A percentile compares a stretch with the other conserved stretches of the same genome.
These are phyloP conservation scores for Dionaea muscipula DNA, from an alignment of 179 eudicot species.

Conservation along the genomic window DNA sequence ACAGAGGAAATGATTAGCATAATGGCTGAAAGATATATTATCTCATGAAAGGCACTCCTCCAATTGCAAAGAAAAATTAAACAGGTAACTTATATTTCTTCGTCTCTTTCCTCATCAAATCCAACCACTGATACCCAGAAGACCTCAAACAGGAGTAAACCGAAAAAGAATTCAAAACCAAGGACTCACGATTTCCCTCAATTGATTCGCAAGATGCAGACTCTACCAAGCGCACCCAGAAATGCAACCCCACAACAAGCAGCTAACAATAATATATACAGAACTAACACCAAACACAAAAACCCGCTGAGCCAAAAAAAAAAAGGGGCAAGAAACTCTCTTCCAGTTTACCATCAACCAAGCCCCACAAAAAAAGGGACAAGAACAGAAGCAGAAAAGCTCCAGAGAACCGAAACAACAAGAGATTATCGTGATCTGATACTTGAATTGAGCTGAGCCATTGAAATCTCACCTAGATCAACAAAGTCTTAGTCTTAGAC, in stretches of 20 bases:
- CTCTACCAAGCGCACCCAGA: too few relatives aligned
- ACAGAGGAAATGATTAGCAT: too few relatives aligned
- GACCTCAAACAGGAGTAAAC: background rate
- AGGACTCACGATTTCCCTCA: background rate
- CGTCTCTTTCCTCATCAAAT: background rate
- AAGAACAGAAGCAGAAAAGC: background rate
- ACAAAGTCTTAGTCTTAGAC: too few relatives aligned
- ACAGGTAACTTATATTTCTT: background rate
- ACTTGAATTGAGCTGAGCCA: background rate
- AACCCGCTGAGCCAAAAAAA: too few relatives aligned
- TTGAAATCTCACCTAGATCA: background rate
- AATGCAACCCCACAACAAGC: too few relatives aligned
- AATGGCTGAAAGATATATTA: too few relatives aligned
- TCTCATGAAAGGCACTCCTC: too few relatives aligned
- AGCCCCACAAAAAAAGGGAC: background rate
- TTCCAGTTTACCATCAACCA: background rate
- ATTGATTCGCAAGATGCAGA: too few relatives aligned
- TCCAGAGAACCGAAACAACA: background rate
- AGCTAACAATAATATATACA: too few relatives aligned
- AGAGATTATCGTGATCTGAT: background rate
- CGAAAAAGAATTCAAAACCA: background rate
- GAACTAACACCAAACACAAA: too few relatives aligned
- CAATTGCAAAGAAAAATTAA: background rate
- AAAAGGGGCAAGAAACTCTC: background rate
- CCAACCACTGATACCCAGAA: background rate